Evolutionary conservation across 2,329 filamentous ascomycete species (phyloP).

Genomic region (Berkeleyomyces rouxiae): DNA sequence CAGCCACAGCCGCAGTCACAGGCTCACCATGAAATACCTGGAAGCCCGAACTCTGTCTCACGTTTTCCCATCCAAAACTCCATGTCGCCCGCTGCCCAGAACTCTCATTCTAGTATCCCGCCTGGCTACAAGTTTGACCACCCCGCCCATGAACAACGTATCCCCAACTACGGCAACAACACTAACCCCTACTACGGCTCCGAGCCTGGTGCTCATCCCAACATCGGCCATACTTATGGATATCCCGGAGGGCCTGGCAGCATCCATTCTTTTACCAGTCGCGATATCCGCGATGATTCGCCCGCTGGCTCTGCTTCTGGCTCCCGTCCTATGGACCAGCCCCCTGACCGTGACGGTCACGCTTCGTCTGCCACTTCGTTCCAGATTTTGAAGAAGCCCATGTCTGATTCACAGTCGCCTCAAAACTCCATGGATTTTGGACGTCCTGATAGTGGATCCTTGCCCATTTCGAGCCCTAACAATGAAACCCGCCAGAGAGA

Average conservation of each 20-base stretch:
- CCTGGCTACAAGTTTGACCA: slow-evolving; percentile 17
- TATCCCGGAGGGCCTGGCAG: slow-evolving; percentile 15
- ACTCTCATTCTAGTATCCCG: slow-evolving; percentile 14
- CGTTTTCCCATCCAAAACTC: slow-evolving; percentile 14
- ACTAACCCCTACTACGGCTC: slow-evolving; percentile 12
- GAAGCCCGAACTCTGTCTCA: slow-evolving; percentile 7
- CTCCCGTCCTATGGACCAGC: slow-evolving; percentile 11
- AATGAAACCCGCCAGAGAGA: slow-evolving; percentile 25
- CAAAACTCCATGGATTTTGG: slow-evolving; percentile 24
- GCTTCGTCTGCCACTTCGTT: slow-evolving; percentile 23
- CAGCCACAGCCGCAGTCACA: slow-evolving; percentile 12
- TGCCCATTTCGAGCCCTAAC: slow-evolving; percentile 29
- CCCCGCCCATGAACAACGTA: slow-evolving; percentile 15
- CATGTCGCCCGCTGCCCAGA: slow-evolving; percentile 12
- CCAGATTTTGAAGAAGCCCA: slow-evolving; percentile 36
- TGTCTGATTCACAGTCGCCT: slow-evolving; percentile 23
- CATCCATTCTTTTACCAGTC: slow-evolving; percentile 9
- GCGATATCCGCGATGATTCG: slow-evolving; percentile 28
- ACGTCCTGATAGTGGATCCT: slow-evolving; percentile 25
- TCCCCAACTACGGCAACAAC: slow-evolving; percentile 15
- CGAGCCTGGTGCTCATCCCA: slow-evolving; percentile 17
- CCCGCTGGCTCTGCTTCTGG: slow-evolving; percentile 18
- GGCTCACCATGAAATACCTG: slow-evolving; percentile 18
- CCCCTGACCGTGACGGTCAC: slow-evolving; percentile 17
- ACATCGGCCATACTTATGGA: slow-evolving; percentile 14